Evolutionary conservation across 345 rosid species (phyloP).

Genomic region (Boechera divaricarpa): DNA sequence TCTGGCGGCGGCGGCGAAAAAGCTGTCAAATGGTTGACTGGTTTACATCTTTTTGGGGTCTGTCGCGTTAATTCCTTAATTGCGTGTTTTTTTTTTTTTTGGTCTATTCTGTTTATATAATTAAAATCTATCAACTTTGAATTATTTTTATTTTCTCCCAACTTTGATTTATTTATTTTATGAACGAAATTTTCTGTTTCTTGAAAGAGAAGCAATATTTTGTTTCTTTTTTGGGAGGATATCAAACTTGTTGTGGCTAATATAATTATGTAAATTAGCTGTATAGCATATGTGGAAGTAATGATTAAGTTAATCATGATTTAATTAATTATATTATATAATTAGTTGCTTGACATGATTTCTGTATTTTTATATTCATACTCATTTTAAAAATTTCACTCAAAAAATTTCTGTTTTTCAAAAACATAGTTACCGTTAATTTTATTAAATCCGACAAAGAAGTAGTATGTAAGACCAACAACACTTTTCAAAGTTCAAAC

Average conservation of each 20-base stretch:
- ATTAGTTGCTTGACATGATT: slow-evolving; percentile 19
- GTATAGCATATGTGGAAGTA: slow-evolving; percentile 35
- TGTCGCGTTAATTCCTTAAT: slow-evolving; percentile 30
- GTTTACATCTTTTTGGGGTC: slow-evolving; percentile 27
- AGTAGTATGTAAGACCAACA: too few species aligned
- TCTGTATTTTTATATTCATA: background rate
- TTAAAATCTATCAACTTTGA: slow-evolving; percentile 23
- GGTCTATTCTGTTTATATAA: background rate
- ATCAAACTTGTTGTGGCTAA: background rate
- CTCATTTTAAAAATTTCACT: background rate
- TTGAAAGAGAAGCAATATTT: slow-evolving; percentile 14
- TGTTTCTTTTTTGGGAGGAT: slow-evolving; percentile 5
- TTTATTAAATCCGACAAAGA: too few species aligned
- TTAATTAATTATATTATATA: background rate
- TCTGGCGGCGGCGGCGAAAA: slow-evolving; percentile 29
- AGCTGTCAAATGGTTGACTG: slow-evolving; percentile 41
- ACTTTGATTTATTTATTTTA: background rate
- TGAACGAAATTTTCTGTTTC: background rate
- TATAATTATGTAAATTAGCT: slow-evolving; percentile 36
- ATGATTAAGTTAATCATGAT: slow-evolving; percentile 34
- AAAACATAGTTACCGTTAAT: background rate
- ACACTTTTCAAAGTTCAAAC: too few species aligned
- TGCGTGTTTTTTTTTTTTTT: slow-evolving; percentile 12
- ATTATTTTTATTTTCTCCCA: background rate
- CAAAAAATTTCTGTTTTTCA: background rate